Percentiles rank a stretch among this genome's conserved stretches.
Evolutionary conservation across 2,329 filamentous ascomycete species (phyloP).

Genomic region (Arachnopeziza araneosa): DNA sequence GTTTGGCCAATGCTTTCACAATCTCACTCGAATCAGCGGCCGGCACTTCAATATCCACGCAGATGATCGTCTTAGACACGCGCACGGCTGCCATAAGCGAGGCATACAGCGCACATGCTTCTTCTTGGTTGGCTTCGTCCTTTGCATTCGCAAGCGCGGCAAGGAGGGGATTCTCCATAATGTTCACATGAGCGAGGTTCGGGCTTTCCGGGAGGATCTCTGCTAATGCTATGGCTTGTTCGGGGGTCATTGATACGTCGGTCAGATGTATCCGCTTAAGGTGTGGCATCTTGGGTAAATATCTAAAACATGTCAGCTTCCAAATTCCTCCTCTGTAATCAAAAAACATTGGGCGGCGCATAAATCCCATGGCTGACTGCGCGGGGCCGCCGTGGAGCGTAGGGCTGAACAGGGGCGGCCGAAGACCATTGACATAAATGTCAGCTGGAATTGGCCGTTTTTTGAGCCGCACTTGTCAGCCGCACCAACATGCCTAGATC

Average conservation of each 20-base stretch:
- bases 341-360: neutral
- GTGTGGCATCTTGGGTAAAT: constrained; percentile 70
- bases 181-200: constrained; percentile 76
- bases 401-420: constrained; percentile 10
- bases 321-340: neutral
- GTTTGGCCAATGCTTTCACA: constrained; percentile 85
- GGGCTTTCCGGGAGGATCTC: constrained; percentile 84
- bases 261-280: constrained; percentile 82
- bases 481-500: constrained; percentile 5
- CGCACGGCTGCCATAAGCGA: constrained; percentile 84
- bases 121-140: constrained; percentile 78
- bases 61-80: constrained; percentile 76
- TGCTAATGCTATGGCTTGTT: constrained; percentile 84
- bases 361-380: neutral
- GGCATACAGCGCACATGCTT: constrained; percentile 89
- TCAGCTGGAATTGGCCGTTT: constrained; percentile 4
- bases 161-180: constrained; percentile 75
- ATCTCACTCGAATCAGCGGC: constrained; percentile 77
- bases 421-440: neutral
- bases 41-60: constrained; percentile 87
- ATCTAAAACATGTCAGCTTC: constrained; percentile 38
- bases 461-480: constrained; percentile 19
- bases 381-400: neutral
- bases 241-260: constrained; percentile 76
- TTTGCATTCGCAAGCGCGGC: constrained; percentile 66